Conservation (phyloP, 139 green algal genomes). For the Picochlorum sp. region DNA sequence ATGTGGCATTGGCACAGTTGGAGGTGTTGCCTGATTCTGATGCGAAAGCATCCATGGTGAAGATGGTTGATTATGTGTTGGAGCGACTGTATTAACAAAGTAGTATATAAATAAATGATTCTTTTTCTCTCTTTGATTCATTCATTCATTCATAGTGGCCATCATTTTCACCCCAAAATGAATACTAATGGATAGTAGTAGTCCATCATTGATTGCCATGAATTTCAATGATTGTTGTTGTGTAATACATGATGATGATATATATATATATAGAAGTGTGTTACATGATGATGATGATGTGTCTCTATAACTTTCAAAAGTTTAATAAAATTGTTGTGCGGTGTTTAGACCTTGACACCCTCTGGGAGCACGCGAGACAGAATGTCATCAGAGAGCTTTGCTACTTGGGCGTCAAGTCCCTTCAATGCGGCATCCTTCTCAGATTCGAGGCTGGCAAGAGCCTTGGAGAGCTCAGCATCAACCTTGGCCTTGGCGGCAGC, state of each 20-base stretch:
- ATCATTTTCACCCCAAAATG: too few relatives aligned
- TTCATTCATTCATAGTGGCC: too few relatives aligned
- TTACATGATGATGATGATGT: too few relatives aligned
- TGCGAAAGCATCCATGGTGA: slow-evolving; percentile 66
- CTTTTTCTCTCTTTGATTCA: slow-evolving; percentile 5
- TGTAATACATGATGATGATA: background rate
- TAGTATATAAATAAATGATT: slow-evolving; percentile 1
- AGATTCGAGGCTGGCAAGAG: slow-evolving; percentile 55
- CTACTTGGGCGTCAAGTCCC: slow-evolving; percentile 65
- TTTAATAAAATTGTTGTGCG: background rate
- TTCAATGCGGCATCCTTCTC: slow-evolving; percentile 62
- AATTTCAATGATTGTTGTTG: background rate
- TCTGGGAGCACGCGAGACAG: slow-evolving; percentile 70
- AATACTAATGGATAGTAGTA: too few relatives aligned
- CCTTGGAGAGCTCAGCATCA: slow-evolving; percentile 45
- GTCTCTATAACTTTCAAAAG: too few relatives aligned
- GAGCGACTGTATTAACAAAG: slow-evolving; percentile 74
- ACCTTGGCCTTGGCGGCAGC: slow-evolving; percentile 43
- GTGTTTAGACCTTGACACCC: slow-evolving; percentile 59
- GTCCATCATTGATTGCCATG: background rate
- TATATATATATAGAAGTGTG: too few relatives aligned
- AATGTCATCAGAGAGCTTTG: slow-evolving; percentile 70
- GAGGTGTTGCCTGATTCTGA: slow-evolving; percentile 58
- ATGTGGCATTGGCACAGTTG: slow-evolving; percentile 58
- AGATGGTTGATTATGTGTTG: slow-evolving; percentile 95